Evolutionary conservation across 1,284 basidiomycete genomes (phyloP).

Genomic region (Retiboletus flavoniger): DNA sequence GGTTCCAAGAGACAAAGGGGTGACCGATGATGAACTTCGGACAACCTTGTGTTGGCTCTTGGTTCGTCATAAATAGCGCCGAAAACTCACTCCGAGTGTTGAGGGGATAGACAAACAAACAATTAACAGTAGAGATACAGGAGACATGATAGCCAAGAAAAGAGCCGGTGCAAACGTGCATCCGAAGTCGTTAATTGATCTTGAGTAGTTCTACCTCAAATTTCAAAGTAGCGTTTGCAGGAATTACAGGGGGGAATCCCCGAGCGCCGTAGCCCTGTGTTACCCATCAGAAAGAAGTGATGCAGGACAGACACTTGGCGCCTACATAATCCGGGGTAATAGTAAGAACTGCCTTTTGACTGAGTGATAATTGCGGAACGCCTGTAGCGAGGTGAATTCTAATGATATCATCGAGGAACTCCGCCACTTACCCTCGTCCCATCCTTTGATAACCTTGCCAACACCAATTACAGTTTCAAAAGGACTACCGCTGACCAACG

Average conservation of each 20-base stretch:
- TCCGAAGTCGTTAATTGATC: constrained; percentile 50
- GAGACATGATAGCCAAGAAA: constrained; percentile 22
- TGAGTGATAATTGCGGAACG: constrained; percentile 73
- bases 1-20: not conserved
- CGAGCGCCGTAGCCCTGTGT: constrained; percentile 64
- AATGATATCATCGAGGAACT: constrained; percentile 1
- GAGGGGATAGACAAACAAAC: constrained; percentile 17
- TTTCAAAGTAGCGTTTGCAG: constrained; percentile 69
- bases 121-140: constrained; percentile 21
- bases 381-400: constrained; percentile 41
- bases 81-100: not conserved
- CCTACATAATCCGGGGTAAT: constrained; percentile 69
- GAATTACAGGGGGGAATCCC: constrained; percentile 82
- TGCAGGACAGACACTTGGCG: constrained; percentile 14
- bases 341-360: constrained; percentile 72
- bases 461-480: constrained; percentile 79
- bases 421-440: constrained; percentile 79
- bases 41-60: not conserved
- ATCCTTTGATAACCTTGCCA: constrained; percentile 83
- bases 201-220: constrained; percentile 81
- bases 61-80: not conserved
- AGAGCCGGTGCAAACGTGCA: constrained; percentile 20
- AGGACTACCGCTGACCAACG: constrained; percentile 46
- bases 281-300: constrained; percentile 1
- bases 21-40: not conserved